Evolutionary conservation across 1,284 basidiomycete species (phyloP), one percentile per base, ranked within the genome.

Genomic region (Macrocybe sp.): DNA sequence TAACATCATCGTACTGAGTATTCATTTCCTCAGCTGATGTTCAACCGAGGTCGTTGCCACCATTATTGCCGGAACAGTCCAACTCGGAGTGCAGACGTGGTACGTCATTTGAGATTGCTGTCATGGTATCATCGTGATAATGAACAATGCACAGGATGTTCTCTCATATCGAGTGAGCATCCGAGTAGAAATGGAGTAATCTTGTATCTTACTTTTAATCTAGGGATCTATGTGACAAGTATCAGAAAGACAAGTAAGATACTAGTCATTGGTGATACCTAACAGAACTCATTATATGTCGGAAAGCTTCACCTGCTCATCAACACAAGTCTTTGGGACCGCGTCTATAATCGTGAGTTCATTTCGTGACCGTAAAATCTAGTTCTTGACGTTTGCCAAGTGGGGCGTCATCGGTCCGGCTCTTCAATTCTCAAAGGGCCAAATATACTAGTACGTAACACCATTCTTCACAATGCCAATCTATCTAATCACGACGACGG

Each of bases 51-150:
- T 85, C 14, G 67, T 82, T 37, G 78, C 81, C 8, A 80, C 80
- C 0, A 57, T 84, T 22, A 64, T 88, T 32, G 79, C 79, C 3
- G 79, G 76, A 16, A 79, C 81, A 11, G 72, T 74, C 3, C 79
- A 81, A 52, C 64, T 83, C 2, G 76, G 74, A 4, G 78, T 84
- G 1, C 76, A 84, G 55, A 62, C 75, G 12, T 87, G 81, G 67
- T 68, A 47, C 47, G 62, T 44, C 44, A 37, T 5, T 30, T 38
- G 16, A 34, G 30, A 10, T 32, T n/a, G n/a, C 16, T 4, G 16
- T 29, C 36, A 10, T 8, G 12, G 29, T 31, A 14, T 10, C 30
- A 29, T 14, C 45, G 37, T 47, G 16, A 45, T 37, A 22, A 35
- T 46, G 3, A n/a, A 12, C 14, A 16, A 9, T 33, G 38, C 12